Evolutionary conservation across 148 eudicot genomes (phyloP).

Genomic region (Chenopodium album): DNA sequence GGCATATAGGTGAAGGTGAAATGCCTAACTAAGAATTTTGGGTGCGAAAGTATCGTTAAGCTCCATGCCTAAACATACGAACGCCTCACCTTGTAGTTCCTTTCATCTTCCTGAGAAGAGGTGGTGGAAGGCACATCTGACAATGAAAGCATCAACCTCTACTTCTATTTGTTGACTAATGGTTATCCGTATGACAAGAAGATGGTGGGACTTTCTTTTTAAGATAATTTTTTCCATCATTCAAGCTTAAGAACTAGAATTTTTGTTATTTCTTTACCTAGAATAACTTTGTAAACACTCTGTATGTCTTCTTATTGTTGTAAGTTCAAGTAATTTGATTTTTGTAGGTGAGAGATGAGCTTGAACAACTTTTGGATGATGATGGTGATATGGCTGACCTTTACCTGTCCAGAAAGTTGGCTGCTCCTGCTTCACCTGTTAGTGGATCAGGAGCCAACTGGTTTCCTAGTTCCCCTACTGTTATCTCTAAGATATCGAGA

Average conservation of each 20-base stretch:
- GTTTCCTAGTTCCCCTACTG: constrained; percentile 51
- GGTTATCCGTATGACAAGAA: too few species aligned
- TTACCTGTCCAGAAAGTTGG: constrained; percentile 64
- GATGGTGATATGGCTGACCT: constrained; percentile 84
- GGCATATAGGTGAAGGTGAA: too few species aligned
- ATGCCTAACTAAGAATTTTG: too few species aligned
- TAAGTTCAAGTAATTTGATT: background rate
- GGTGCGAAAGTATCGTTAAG: too few species aligned
- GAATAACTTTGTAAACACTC: background rate
- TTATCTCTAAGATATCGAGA: constrained; percentile 59
- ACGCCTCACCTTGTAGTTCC: too few species aligned
- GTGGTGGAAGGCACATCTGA: too few species aligned
- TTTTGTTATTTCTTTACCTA: background rate
- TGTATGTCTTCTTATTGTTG: constrained; percentile 3
- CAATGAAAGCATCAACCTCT: too few species aligned
- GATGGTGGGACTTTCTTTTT: background rate
- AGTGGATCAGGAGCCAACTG: constrained; percentile 56
- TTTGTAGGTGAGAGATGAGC: constrained; percentile 75
- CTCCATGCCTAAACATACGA: too few species aligned
- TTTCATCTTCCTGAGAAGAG: too few species aligned
- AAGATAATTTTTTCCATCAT: background rate
- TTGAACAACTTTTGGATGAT: constrained; percentile 74
- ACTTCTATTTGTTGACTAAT: too few species aligned
- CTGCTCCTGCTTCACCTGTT: constrained; percentile 49
- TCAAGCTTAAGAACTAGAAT: background rate